Evolutionary conservation across 495 filamentous ascomycete genomes (phyloP).

Genomic region (Aspergillus sparsus): DNA sequence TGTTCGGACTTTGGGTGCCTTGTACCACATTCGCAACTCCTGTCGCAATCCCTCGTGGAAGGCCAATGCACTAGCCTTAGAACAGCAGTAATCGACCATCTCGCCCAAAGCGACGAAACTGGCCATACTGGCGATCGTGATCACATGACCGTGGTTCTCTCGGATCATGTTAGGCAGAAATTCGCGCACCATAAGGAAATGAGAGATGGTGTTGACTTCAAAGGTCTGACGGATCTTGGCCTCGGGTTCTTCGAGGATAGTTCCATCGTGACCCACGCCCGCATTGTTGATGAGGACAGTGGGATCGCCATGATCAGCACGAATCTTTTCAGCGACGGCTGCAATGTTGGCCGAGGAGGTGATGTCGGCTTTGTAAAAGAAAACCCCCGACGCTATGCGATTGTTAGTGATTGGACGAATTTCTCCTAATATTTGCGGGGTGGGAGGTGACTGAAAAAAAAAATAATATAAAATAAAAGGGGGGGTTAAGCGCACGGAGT

Average conservation of each 20-base stretch:
- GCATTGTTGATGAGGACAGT: conserved; percentile 65
- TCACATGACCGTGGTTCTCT: conserved; percentile 60
- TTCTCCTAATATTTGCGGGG: neutral
- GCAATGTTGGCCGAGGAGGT: conserved; percentile 49
- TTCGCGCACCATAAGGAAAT: conserved; percentile 59
- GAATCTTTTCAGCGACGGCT: conserved; percentile 46
- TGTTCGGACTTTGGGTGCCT: conserved; percentile 45
- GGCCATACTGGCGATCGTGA: conserved; percentile 58
- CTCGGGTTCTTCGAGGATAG: conserved; percentile 51
- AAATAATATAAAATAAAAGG: too few relatives aligned
- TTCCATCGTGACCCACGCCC: conserved; percentile 48
- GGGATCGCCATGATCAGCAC: conserved; percentile 48
- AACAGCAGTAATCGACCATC: conserved; percentile 55
- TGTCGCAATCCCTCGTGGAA: conserved; percentile 55
- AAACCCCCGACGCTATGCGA: conserved; percentile 36
- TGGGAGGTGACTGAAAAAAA: neutral
- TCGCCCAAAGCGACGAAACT: conserved; percentile 52
- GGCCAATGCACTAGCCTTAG: conserved; percentile 58
- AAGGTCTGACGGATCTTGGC: conserved; percentile 52
- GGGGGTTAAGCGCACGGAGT: conserved; percentile 27
- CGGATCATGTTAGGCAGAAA: conserved; percentile 63
- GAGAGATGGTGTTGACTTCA: conserved; percentile 60
- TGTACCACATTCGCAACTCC: conserved; percentile 46
- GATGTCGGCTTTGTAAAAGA: conserved; percentile 55
- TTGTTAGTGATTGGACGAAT: conserved; percentile 5